Evolutionary conservation across 2,329 filamentous ascomycete genomes (phyloP).

Genomic region (Fusarium protoensiforme): DNA sequence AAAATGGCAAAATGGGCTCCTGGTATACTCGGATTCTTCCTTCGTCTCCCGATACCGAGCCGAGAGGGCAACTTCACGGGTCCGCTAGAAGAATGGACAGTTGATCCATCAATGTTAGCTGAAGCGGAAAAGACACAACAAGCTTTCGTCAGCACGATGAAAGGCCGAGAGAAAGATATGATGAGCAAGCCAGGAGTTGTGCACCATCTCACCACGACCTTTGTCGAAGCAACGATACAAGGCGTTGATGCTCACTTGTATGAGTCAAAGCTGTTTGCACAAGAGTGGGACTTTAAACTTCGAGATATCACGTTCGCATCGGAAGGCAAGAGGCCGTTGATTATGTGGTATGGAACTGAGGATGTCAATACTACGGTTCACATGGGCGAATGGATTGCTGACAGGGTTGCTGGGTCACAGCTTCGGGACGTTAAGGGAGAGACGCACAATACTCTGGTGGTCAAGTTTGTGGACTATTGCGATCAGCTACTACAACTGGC

Average conservation of each 20-base stretch:
- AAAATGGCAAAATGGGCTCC: slow-evolving; percentile 14
- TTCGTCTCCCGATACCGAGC: neutral
- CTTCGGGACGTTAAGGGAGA: slow-evolving; percentile 10
- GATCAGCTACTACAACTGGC: slow-evolving; percentile 1
- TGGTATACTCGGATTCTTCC: slow-evolving; percentile 2
- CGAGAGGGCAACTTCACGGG: neutral
- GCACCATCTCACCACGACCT: neutral
- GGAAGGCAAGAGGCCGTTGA: neutral
- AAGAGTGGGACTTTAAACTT: slow-evolving; percentile 12
- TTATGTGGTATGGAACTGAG: slow-evolving; percentile 9
- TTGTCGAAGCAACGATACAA: slow-evolving; percentile 9
- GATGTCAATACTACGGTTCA: slow-evolving; percentile 14
- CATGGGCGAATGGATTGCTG: slow-evolving; percentile 20
- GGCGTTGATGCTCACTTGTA: slow-evolving; percentile 9
- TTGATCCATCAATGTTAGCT: neutral
- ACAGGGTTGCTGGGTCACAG: slow-evolving; percentile 5
- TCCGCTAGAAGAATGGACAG: neutral
- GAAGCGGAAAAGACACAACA: slow-evolving; percentile 3
- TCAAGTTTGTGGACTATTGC: slow-evolving; percentile 11
- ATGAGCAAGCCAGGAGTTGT: neutral
- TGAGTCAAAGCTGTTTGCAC: neutral
- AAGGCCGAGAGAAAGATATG: slow-evolving; percentile 2
- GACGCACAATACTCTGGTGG: slow-evolving; percentile 5
- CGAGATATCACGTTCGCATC: slow-evolving; percentile 14
- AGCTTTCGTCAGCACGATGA: neutral